Evolutionary conservation across 2,329 filamentous ascomycete species (phyloP).

Genomic region (Arachnomyces sp.): DNA sequence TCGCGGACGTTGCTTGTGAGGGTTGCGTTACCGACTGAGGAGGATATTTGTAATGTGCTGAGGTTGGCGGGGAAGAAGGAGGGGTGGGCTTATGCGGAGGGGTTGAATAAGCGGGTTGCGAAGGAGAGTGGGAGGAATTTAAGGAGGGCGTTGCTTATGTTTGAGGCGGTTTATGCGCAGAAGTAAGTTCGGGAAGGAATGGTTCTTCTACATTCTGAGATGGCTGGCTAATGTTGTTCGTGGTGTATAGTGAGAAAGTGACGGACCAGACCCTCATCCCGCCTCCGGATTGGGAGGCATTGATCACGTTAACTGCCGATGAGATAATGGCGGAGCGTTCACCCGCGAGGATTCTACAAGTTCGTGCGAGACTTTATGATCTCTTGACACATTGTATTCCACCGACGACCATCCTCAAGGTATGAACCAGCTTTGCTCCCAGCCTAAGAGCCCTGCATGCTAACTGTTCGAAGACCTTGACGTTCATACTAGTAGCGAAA

Average conservation of each 20-base stretch:
- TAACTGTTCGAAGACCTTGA: conserved; percentile 54
- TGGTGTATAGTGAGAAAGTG: conserved; percentile 65
- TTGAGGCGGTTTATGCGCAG: conserved; percentile 91
- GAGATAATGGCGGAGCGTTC: conserved; percentile 91
- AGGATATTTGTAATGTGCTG: conserved; percentile 74
- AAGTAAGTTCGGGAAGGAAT: conserved; percentile 71
- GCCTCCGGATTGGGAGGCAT: conserved; percentile 91
- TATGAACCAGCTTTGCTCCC: conserved; percentile 16
- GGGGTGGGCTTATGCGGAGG: conserved; percentile 67
- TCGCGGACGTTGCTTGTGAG: conserved; percentile 84
- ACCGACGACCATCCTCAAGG: conserved; percentile 82
- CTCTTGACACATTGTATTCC: conserved; percentile 96
- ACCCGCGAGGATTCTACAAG: conserved; percentile 77
- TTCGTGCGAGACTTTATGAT: conserved; percentile 92
- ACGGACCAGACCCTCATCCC: conserved; percentile 82
- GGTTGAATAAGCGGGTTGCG: conserved; percentile 75
- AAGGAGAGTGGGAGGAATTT: conserved; percentile 85
- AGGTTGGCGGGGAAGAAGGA: conserved; percentile 65
- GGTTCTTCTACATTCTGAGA: too few species aligned
- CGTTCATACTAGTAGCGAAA: conserved; percentile 80
- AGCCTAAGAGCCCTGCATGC: not conserved
- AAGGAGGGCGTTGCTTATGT: conserved; percentile 86
- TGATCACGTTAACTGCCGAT: conserved; percentile 80
- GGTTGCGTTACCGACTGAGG: conserved; percentile 78
- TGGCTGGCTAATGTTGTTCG: too few species aligned